phyloP scores from a whole-genome alignment of 768 basidiomycete genomes.

The Psilocybe sp. region DNA sequence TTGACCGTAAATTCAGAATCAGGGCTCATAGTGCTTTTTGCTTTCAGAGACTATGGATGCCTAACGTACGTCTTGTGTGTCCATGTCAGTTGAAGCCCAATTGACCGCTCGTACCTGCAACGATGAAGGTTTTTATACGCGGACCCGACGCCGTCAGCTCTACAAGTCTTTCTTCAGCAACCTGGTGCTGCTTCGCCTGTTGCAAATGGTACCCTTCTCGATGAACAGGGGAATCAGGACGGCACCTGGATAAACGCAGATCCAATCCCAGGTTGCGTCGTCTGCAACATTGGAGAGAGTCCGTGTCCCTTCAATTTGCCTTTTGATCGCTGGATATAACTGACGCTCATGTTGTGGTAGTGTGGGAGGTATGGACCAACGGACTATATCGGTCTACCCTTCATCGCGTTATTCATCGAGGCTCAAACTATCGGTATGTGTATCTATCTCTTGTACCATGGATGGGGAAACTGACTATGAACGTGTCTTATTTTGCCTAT shows the following conservation, averaged over 20 bases:
- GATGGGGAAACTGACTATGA: not conserved
- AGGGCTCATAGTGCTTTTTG: not conserved
- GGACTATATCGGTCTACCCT: slow-evolving; percentile 84
- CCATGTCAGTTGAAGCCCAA: not conserved
- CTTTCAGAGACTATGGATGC: slow-evolving; percentile 82
- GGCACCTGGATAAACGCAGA: slow-evolving; percentile 83
- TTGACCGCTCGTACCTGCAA: not conserved
- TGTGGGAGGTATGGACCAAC: slow-evolving; percentile 93
- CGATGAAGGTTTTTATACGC: slow-evolving; percentile 75
- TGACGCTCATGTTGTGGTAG: slow-evolving; percentile 28
- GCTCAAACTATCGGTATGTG: slow-evolving; percentile 61
- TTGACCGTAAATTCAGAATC: not conserved
- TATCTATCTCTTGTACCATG: not conserved
- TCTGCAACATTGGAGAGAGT: slow-evolving; percentile 95
- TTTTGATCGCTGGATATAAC: not conserved
- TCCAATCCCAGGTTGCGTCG: slow-evolving; percentile 78
- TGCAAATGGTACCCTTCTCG: slow-evolving; percentile 33
- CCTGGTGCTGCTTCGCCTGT: slow-evolving; percentile 29
- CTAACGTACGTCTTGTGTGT: slow-evolving; percentile 56
- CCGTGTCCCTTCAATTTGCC: slow-evolving; percentile 20
- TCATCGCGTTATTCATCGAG: slow-evolving; percentile 83
- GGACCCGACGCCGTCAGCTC: slow-evolving; percentile 74
- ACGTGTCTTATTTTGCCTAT: not conserved
- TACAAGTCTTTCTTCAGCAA: slow-evolving; percentile 73
- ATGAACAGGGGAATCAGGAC: slow-evolving; percentile 52